Evolutionary conservation across 192 early-diverging fungal genomes (phyloP), one percentile per base, ranked within the genome.

Genomic region (Entomortierella beljakovae): DNA sequence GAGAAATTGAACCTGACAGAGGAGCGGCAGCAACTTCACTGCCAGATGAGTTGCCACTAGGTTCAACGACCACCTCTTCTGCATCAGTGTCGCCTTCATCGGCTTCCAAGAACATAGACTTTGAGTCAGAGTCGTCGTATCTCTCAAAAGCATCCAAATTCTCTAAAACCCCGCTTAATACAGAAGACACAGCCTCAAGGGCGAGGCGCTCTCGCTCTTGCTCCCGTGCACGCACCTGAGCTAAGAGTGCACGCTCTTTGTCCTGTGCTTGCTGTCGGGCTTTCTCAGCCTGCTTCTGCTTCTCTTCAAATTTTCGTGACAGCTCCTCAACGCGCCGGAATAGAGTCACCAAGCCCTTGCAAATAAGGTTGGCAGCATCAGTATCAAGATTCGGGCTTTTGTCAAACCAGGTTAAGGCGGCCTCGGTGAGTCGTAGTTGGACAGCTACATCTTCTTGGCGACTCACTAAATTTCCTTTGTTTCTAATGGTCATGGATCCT

Each of bases 321-420:
- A 71, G 81, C 31, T 71, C 81, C 38, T 82, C 81, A 1, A 77
- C 48, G 13, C 66, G 49, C 23, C 69, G 62, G 61, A 62, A 82
- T 3, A 82, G 25, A 9, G 71, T 68, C 38, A 72, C 72, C 16
- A 82, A 58, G 26, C 74, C 74, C 49, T 76, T 82, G 32, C 73
- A 82, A 7, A 82, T 72, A 40, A 68, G 43, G 20, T 43, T 64
- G 2, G 81, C 73, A 11, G 73, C 74, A 34, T 82, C 69, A 42
- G 73, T 82, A 28, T 77, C 74, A 16, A 82, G 64, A 33, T 82
- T 82, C 0, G 81, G 81, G 40, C 77, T 72, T 55, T 82, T 82
- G 50, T 82, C 81, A 54, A 77, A 82, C 68, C 74, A 82, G 1
- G 73, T 60, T 48, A 82, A 53, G 25, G 70, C 68, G 32, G 74